These are phyloP conservation scores for Coemansia sp. DNA, from an alignment of 192 early-diverging fungal genomes.

Conservation along the genomic window DNA sequence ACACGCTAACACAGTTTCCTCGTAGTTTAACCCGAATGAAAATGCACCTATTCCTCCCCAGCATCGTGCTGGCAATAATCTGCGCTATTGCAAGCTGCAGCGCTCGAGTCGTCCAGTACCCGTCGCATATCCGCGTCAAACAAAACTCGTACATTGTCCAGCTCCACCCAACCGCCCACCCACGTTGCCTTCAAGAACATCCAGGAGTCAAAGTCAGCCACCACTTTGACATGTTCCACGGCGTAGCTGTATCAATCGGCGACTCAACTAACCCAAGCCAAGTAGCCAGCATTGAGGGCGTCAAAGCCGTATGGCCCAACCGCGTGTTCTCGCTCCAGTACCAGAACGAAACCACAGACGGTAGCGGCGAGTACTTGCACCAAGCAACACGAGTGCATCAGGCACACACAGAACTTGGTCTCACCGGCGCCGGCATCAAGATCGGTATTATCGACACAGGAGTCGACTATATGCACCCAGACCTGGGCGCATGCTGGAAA, in stretches of 20 bases:
- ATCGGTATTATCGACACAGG: slow-evolving; percentile 71
- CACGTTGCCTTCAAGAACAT: slow-evolving; percentile 4
- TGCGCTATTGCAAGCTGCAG: not conserved
- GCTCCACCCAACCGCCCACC: slow-evolving; percentile 13
- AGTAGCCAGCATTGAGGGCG: slow-evolving; percentile 14
- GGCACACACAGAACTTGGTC: slow-evolving; percentile 47
- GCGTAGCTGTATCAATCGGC: slow-evolving; percentile 15
- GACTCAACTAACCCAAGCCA: not conserved
- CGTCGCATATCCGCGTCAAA: slow-evolving; percentile 6
- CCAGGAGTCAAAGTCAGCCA: slow-evolving; percentile 8
- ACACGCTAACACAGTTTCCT: too few species aligned
- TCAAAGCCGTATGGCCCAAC: slow-evolving; percentile 30
- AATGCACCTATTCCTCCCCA: not conserved
- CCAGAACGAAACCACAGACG: not conserved
- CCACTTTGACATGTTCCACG: slow-evolving; percentile 24
- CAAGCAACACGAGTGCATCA: slow-evolving; percentile 52
- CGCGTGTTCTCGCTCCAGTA: slow-evolving; percentile 4
- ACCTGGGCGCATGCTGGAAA: slow-evolving; percentile 69
- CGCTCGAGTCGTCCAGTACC: not conserved
- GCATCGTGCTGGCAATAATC: slow-evolving; percentile 1
- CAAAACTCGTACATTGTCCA: slow-evolving; percentile 28
- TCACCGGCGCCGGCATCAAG: slow-evolving; percentile 64
- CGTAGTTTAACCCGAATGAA: too few species aligned
- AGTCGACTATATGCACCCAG: slow-evolving; percentile 64
- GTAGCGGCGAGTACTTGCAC: slow-evolving; percentile 27